Evolutionary conservation across 75 land plant genomes (phyloP), one percentile per base, ranked within the genome.

Genomic region (Adiantum capillusveneris): DNA sequence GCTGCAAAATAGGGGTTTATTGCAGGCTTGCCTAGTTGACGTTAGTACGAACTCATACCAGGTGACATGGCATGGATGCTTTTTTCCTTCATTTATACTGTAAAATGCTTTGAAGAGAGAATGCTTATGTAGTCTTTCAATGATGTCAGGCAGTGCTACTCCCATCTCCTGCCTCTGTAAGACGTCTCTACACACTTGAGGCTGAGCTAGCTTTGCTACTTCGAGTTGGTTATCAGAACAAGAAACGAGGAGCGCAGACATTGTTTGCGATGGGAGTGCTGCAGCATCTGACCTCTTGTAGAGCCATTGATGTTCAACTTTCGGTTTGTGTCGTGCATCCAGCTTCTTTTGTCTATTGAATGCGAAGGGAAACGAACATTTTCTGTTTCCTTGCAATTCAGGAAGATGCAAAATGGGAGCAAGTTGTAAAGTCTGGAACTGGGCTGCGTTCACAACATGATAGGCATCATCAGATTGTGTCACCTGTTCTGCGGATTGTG

Each of bases 201-300:
- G 81, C 95, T 62, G 81, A 85, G 60, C 72, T 93, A 44, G 73
- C 90, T 7, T 58, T 93, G 44, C 70, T 93, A 9, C 56, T 88
- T 52, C 67, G 87, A 66, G 77, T 88, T 55, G 74, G 98, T 58
- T 79, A 77, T 66, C 74, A 73, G 19, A 89, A 83, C 69, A 81
- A 78, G 20, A 93, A 88, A 64, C 62, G 74, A 34, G 95, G 98
- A 30, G 84, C 87, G 39, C 95, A 88, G 58, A 68, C 80, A 56
- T 58, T 93, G 26, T 80, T 78, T 75, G 80, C 98, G 7, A 88
- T 88, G 90, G 87, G 90, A 44, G 78, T 79, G n/a, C 59, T 93
- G 53, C 90, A 90, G 58, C 83, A 83, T 56, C 75, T 93, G 59
- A 63, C 82, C 16, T 80, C 93, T 19, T 84, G 88, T 65, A 84